These are phyloP conservation scores for Leccinum arenicola DNA, from an alignment of 768 basidiomycete species.

Conservation along the genomic window DNA sequence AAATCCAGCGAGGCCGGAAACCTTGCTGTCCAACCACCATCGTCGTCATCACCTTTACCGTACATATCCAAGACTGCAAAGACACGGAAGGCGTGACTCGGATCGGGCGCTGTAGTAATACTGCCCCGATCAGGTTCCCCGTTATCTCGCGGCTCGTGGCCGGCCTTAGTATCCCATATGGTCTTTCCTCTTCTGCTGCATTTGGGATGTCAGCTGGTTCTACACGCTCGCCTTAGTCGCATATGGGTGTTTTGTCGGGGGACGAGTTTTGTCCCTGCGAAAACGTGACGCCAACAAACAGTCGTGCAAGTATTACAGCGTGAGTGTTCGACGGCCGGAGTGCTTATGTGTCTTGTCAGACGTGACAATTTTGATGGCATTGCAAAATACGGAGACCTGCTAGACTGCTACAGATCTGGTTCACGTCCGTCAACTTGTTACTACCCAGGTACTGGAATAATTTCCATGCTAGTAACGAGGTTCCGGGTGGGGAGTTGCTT, in stretches of 20 bases:
- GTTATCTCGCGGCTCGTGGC: conserved; percentile 33
- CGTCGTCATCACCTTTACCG: conserved; percentile 39
- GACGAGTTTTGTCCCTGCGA: conserved; percentile 26
- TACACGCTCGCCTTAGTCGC: conserved; percentile 26
- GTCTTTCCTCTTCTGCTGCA: conserved; percentile 33
- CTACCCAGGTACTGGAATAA: conserved; percentile 36
- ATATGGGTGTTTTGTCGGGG: conserved; percentile 34
- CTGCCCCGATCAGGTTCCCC: conserved; percentile 45
- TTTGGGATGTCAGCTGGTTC: conserved; percentile 36
- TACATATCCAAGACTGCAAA: conserved; percentile 50
- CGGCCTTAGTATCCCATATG: conserved; percentile 33
- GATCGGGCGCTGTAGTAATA: conserved; percentile 21
- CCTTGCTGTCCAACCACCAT: conserved; percentile 25
- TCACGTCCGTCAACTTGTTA: conserved; percentile 29
- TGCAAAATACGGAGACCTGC: neutral
- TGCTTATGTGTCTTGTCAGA: too few relatives aligned
- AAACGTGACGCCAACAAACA: conserved; percentile 30
- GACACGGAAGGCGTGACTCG: conserved; percentile 41
- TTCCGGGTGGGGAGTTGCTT: too few relatives aligned
- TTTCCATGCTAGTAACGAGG: conserved; percentile 15
- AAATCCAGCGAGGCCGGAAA: conserved; percentile 27
- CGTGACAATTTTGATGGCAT: neutral
- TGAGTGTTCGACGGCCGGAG: conserved; percentile 14
- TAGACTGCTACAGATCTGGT: conserved; percentile 30
- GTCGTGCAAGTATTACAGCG: conserved; percentile 39